A percentile compares a stretch with the other conserved stretches of the same genome.
These are phyloP conservation scores for Diddensiella santjacobensis DNA, from an alignment of 805 yeast species.

Conservation along the genomic window DNA sequence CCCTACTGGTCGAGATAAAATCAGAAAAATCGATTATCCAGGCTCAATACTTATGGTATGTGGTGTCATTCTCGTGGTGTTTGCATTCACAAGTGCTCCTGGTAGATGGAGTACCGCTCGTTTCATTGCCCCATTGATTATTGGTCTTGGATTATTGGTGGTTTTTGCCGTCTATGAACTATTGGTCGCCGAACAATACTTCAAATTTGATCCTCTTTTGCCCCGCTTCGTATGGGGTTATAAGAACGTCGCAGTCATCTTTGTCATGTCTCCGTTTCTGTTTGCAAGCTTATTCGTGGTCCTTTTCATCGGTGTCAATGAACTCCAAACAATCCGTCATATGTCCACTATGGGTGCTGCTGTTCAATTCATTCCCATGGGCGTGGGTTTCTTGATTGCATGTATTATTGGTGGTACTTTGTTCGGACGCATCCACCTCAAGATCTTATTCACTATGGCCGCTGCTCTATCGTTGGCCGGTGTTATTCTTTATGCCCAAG, in stretches of 20 bases:
- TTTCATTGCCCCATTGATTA: constrained; percentile 40
- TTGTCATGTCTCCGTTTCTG: constrained; percentile 23
- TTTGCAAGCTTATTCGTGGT: constrained; percentile 25
- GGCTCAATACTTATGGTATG: constrained; percentile 36
- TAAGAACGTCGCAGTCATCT: constrained; percentile 28
- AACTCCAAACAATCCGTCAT: constrained; percentile 28
- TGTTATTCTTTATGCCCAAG: constrained; percentile 28
- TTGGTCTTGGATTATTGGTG: constrained; percentile 37
- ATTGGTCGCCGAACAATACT: constrained; percentile 18
- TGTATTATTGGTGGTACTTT: constrained; percentile 28
- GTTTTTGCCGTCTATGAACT: constrained; percentile 34
- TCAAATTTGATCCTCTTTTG: constrained; percentile 26
- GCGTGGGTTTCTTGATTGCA: constrained; percentile 33
- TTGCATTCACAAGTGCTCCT: constrained; percentile 47
- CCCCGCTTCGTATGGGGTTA: constrained; percentile 31
- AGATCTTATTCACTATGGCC: background rate
- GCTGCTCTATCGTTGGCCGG: constrained; percentile 21
- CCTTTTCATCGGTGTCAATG: constrained; percentile 28
- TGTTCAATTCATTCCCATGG: constrained; percentile 36
- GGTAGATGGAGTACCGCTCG: constrained; percentile 40
- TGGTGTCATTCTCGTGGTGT: constrained; percentile 39
- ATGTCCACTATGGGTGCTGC: constrained; percentile 37
- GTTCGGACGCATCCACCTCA: constrained; percentile 14
- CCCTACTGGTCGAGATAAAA: constrained; percentile 20
- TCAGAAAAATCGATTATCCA: constrained; percentile 36